Conservation (phyloP, 306 rosid genomes). For the Fragaria ananassa region DNA sequence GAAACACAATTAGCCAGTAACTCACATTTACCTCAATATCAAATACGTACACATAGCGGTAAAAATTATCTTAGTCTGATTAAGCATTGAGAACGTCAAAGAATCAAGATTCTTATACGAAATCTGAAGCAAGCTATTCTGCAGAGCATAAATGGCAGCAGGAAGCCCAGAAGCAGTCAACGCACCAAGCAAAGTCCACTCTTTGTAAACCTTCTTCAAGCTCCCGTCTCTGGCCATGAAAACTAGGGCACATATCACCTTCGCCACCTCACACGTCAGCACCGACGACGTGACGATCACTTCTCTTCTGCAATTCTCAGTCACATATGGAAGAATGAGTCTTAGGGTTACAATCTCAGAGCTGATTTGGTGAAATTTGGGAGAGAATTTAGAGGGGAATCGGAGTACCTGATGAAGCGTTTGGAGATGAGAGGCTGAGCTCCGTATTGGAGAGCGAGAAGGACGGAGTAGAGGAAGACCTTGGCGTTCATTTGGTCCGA, state of each 20-base stretch:
- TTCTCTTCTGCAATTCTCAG: slow-evolving; percentile 53
- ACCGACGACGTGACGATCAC: slow-evolving; percentile 96
- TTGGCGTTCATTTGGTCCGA: slow-evolving; percentile 33
- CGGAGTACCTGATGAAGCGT: slow-evolving; percentile 59
- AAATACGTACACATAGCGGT: slow-evolving; percentile 84
- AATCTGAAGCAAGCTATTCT: slow-evolving; percentile 93
- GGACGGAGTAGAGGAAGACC: slow-evolving; percentile 60
- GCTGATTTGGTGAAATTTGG: not conserved
- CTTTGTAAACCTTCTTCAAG: slow-evolving; percentile 52
- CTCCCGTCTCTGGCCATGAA: slow-evolving; percentile 81
- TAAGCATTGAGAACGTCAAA: slow-evolving; percentile 89
- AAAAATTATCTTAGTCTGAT: slow-evolving; percentile 89
- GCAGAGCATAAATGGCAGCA: slow-evolving; percentile 90
- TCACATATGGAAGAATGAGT: not conserved
- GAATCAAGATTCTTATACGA: slow-evolving; percentile 96
- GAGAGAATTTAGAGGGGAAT: not conserved
- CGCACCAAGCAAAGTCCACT: slow-evolving; percentile 87
- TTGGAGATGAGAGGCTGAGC: slow-evolving; percentile 95
- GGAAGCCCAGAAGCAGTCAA: slow-evolving; percentile 96
- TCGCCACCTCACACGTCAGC: slow-evolving; percentile 74
- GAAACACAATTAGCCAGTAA: not conserved
- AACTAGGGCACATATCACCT: slow-evolving; percentile 76
- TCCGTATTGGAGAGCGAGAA: slow-evolving; percentile 88
- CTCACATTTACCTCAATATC: slow-evolving; percentile 54
- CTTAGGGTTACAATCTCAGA: not conserved